Base-by-base conservation (phyloP, 225 moss, liverwort and hornwort species). In the Anthoceros angustus region DNA sequence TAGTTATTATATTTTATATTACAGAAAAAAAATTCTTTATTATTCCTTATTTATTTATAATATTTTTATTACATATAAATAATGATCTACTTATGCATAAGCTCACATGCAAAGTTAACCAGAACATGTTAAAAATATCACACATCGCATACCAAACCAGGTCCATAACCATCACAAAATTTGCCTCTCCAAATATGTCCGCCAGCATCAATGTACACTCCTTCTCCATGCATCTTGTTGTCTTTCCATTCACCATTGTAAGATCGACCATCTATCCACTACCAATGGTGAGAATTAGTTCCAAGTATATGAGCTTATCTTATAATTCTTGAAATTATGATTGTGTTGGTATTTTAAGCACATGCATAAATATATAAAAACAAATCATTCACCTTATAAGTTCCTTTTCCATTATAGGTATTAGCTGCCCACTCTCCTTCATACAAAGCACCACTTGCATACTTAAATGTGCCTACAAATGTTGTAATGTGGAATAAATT, bases 171-270 rank as follows among this genome's bases (percentile, higher is more conserved):
- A 67, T 93, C 90, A 43, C 86, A 93, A 66, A 90, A 93, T 63
- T 87, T 87, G 14, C 93, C 93, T 42, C 26, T 70, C 75, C 82
- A 93, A 1, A 64, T 69, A 9, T 86, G 86, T 0, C 90, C 83
- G 25, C 74, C 82, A 50, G 81, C 74, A 41, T 93, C 90, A 21
- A 70, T 62, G 10, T 93, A 93, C n/a, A 67, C 80, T 55, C 93
- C 93, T 72, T 77, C 73, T 26, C 93, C 90, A 62, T 93, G 87
- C 90, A 93, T 93, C 64, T 87, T 93, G 24, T 87, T 93, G 3
- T 90, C 86, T 67, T 67, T 72, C 93, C 93, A 90, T 21, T 76
- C 72, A 62, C 93, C 93, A 69, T 42, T 63, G 68, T 90, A 93
- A 43, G 63, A 75, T 14, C 87, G 75, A 10, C 87, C 90, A 70